Base-by-base conservation (phyloP, 2,329 filamentous ascomycete species). In the Pseudogymnoascus destructans region DNA sequence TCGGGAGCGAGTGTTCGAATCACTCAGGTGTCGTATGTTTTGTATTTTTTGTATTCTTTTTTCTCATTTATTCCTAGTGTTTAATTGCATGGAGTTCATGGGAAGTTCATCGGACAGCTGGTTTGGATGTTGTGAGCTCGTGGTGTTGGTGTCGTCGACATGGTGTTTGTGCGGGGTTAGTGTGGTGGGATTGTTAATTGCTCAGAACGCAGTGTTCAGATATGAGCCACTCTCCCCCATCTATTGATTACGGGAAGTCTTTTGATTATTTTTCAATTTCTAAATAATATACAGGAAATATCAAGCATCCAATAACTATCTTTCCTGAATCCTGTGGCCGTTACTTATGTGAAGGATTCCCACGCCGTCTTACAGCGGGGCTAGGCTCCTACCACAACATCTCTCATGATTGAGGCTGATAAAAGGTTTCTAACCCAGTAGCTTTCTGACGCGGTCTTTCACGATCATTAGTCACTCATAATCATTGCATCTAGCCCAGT, bases 1-100 rank as follows among this genome's bases (percentile, higher is more conserved):
- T 56, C 54, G 54, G 54, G 54, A 56, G 54, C 54, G 54, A 35
- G 54, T 56, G 54, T 56, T 56, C 54, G 54, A 56, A 56, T 56
- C 54, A 56, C 54, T 35, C 54, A 56, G 54, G 54, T 38, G 54
- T 56, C 54, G 54, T 33, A 17, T 56, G 11, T 56, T 56, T 56
- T 36, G 23, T 17, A 52, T 52, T 52, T 52, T 52, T 52, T 52
- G 30, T 15, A 3, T 1, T 52, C 30, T 52, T 52, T 52, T 52
- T 52, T 15, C 4, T 1, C 13, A 1, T 15, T 27, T 49, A 17
- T 27, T 27, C 13, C 10, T 0, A 6, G 2, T 8, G 4, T 10
- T 11, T 11, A 19, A 21, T 40, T 1, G 17, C 5, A 11, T 19
- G 3, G 36, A 40, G 9, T 11, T 19, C 4, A 40, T 13, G 6